Evolutionary conservation across 345 rosid species (phyloP).

Genomic region (Brassica carinata): DNA sequence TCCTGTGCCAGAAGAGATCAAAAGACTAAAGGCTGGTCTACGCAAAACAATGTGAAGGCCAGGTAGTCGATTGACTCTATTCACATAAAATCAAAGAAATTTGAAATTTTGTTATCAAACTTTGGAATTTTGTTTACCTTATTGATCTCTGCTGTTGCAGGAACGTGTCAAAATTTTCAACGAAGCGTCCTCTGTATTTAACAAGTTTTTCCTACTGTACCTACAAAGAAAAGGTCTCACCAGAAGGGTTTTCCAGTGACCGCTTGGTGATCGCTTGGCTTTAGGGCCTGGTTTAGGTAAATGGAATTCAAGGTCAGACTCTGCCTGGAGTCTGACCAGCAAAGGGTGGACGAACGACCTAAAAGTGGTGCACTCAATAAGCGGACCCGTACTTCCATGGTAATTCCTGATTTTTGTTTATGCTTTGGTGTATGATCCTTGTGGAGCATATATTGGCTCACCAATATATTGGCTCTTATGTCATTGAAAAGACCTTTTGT

Average conservation of each 20-base stretch:
- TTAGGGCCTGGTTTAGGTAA: conserved; percentile 63
- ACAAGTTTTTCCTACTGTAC: conserved; percentile 68
- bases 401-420: conserved; percentile 63
- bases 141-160: conserved; percentile 47
- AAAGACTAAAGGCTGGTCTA: conserved; percentile 62
- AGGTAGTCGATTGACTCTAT: conserved; percentile 50
- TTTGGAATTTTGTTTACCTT: conserved; percentile 16
- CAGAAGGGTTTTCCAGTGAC: conserved; percentile 66
- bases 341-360: conserved; percentile 68
- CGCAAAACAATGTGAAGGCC: conserved; percentile 66
- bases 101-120: too few relatives aligned
- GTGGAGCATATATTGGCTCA: background rate
- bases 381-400: conserved; percentile 91
- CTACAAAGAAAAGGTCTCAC: conserved; percentile 82
- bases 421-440: conserved; percentile 1
- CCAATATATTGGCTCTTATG: conserved; percentile 9
- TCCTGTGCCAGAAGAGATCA: conserved; percentile 75
- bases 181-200: conserved; percentile 80
- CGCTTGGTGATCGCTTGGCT: conserved; percentile 52
- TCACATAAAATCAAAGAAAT: too few relatives aligned
- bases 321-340: conserved; percentile 65
- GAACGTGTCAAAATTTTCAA: conserved; percentile 67
- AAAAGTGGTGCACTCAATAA: conserved; percentile 72
- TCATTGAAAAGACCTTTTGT: conserved; percentile 18
- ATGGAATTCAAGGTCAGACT: conserved; percentile 70